These are phyloP conservation scores for Cenchrus fungigraminus DNA, from an alignment of 176 grass and related monocot genomes.

Conservation along the genomic window DNA sequence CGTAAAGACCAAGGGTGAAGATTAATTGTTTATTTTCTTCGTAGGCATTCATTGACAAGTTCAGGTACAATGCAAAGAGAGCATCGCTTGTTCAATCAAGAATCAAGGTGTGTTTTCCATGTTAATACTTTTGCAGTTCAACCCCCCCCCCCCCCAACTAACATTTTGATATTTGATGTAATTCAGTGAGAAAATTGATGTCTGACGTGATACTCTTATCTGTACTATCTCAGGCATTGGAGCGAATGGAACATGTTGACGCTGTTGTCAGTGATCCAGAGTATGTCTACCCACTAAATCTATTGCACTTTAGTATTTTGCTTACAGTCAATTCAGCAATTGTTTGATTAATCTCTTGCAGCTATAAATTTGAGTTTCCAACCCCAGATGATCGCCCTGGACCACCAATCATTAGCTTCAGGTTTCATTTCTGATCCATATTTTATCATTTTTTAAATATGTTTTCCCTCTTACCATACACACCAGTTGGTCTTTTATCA, in stretches of 20 bases:
- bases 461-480: not conserved
- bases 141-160: too few relatives aligned
- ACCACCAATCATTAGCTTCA: conserved; percentile 98
- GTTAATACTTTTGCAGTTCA: too few relatives aligned
- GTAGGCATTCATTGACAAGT: not conserved
- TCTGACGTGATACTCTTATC: too few relatives aligned
- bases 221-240: too few relatives aligned
- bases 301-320: not conserved
- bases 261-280: too few relatives aligned
- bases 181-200: too few relatives aligned
- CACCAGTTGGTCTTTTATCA: conserved; percentile 22
- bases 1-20: not conserved
- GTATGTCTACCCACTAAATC: too few relatives aligned
- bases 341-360: conserved; percentile 43
- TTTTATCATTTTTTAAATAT: conserved; percentile 27
- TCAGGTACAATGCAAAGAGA: too few relatives aligned
- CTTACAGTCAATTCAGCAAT: conserved; percentile 39
- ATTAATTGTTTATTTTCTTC: conserved; percentile 30
- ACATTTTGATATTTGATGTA: too few relatives aligned
- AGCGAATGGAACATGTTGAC: too few relatives aligned
- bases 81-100: too few relatives aligned
- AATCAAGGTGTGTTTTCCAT: too few relatives aligned
- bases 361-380: conserved; percentile 99
- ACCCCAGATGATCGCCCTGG: conserved; percentile 93
- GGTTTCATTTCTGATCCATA: conserved; percentile 53